Conservation (phyloP, 2,329 filamentous ascomycete species). For the Fusarium brevicatenulatum region DNA sequence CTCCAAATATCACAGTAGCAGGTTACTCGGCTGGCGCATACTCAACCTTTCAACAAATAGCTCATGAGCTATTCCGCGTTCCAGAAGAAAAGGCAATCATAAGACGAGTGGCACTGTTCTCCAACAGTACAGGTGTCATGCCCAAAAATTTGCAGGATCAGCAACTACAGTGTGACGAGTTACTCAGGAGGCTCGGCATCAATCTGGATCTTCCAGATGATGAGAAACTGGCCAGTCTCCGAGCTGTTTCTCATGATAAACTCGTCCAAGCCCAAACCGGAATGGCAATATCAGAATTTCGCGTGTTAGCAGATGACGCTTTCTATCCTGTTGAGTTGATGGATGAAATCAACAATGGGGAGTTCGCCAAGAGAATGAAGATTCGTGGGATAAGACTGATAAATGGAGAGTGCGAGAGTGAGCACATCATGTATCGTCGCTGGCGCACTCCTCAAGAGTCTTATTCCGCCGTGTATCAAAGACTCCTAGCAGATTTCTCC, state of each 20-base stretch:
- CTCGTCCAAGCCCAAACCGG: background rate
- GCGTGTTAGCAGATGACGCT: background rate
- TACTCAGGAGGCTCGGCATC: background rate
- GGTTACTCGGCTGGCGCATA: background rate
- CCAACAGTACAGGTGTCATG: background rate
- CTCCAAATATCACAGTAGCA: background rate
- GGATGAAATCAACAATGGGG: background rate
- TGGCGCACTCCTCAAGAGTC: background rate
- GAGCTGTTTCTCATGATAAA: background rate
- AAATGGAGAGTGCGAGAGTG: background rate
- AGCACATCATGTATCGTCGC: background rate
- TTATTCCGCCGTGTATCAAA: background rate
- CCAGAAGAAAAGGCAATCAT: background rate
- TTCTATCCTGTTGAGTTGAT: background rate
- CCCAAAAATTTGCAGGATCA: background rate
- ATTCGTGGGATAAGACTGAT: background rate
- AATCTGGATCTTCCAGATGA: accelerated
- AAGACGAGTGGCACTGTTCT: background rate
- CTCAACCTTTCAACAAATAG: background rate
- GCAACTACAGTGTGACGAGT: background rate
- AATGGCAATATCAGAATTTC: background rate
- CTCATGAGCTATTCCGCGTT: background rate
- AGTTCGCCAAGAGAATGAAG: background rate
- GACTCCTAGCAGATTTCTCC: background rate
- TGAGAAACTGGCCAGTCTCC: background rate